A percentile compares a stretch with the other conserved stretches of the same genome.
These are phyloP conservation scores for Punica granatum DNA, from an alignment of 345 rosid species.

Conservation along the genomic window DNA sequence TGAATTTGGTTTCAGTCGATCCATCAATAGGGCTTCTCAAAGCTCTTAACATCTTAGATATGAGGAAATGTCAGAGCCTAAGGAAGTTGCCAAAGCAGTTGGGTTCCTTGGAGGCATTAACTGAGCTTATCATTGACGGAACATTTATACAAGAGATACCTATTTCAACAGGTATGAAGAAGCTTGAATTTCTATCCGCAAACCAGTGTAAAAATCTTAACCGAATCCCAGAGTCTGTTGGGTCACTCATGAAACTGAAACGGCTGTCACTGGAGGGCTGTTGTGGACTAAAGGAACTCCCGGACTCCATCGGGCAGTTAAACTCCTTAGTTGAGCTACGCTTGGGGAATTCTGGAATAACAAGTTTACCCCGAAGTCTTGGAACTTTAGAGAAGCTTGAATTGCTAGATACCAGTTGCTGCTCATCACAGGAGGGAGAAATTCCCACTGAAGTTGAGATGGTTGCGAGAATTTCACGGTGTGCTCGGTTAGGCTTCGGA, in stretches of 20 bases:
- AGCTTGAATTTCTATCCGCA: not conserved
- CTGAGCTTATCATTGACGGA: not conserved
- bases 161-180: not conserved
- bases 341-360: not conserved
- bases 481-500: not conserved
- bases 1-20: rapidly evolving
- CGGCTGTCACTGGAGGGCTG: rapidly evolving
- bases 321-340: not conserved
- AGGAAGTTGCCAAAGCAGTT: not conserved
- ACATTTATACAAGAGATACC: not conserved
- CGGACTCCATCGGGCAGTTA: not conserved
- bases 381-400: not conserved
- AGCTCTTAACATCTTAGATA: not conserved
- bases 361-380: not conserved
- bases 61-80: not conserved
- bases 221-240: not conserved
- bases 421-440: not conserved
- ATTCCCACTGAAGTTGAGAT: not conserved
- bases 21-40: not conserved
- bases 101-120: not conserved
- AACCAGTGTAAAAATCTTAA: not conserved
- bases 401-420: not conserved
- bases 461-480: not conserved
- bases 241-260: not conserved
- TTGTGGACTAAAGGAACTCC: rapidly evolving